Conservation (phyloP, 352 stramenopile genomes). For the Vaucheria bursata region DNA sequence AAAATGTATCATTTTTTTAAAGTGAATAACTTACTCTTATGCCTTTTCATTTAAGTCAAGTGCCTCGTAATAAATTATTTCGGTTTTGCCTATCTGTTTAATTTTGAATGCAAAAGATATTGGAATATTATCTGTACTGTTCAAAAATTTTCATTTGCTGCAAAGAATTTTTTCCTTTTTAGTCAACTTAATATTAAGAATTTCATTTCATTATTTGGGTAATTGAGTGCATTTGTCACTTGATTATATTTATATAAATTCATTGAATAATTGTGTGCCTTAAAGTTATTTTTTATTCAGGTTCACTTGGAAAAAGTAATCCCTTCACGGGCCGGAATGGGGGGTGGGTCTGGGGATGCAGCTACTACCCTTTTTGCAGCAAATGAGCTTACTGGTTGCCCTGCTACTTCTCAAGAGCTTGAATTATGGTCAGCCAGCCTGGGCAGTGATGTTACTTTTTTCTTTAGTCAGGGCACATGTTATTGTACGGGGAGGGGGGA, state of each 20-base stretch:
- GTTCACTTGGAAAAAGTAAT: slow-evolving; percentile 64
- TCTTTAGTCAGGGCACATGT: slow-evolving; percentile 62
- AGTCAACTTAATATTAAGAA: too few relatives aligned
- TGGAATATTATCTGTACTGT: neutral
- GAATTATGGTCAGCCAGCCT: slow-evolving; percentile 66
- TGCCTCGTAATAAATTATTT: too few relatives aligned
- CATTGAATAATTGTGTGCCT: too few relatives aligned
- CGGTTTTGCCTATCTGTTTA: too few relatives aligned
- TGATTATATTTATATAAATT: too few relatives aligned
- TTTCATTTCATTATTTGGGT: too few relatives aligned
- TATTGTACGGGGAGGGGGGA: slow-evolving; percentile 72
- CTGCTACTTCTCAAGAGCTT: slow-evolving; percentile 59
- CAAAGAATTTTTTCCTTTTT: too few relatives aligned
- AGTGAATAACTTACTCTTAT: too few relatives aligned
- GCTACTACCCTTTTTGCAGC: slow-evolving; percentile 68
- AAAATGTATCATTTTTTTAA: too few relatives aligned
- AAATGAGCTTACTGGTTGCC: slow-evolving; percentile 63
- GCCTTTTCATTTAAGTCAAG: too few relatives aligned
- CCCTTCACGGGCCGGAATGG: slow-evolving; percentile 64
- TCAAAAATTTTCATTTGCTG: neutral
- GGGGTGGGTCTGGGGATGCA: slow-evolving; percentile 64
- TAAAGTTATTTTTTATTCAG: slow-evolving; percentile 27
- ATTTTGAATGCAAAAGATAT: too few relatives aligned
- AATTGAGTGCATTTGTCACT: too few relatives aligned
- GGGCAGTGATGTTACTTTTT: slow-evolving; percentile 73